Conservation (phyloP, 768 basidiomycete species). For the Psilocybe sp. region DNA sequence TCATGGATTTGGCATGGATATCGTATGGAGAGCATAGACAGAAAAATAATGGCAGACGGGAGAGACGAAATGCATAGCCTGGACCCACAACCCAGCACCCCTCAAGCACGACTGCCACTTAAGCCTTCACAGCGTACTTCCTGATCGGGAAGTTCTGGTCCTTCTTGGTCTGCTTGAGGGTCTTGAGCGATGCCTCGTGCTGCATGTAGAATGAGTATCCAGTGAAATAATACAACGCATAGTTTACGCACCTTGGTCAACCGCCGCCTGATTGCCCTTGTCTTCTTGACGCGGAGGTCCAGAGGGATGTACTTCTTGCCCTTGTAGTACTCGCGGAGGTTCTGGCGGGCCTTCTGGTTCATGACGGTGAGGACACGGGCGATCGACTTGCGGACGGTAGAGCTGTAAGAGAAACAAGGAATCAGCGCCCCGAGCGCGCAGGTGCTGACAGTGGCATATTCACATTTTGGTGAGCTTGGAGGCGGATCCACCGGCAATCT, state of each 20-base stretch:
- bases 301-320: constrained; percentile 94
- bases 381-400: constrained; percentile 96
- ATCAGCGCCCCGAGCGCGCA: background rate
- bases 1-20: constrained; percentile 15
- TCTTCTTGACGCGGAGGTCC: constrained; percentile 97
- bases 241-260: constrained; percentile 71
- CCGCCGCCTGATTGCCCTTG: constrained; percentile 94
- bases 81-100: constrained; percentile 16
- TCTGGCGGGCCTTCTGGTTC: constrained; percentile 97
- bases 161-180: constrained; percentile 92
- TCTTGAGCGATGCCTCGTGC: constrained; percentile 85
- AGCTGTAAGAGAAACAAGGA: constrained; percentile 45
- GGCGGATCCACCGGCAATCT: constrained; percentile 93
- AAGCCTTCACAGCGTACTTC: constrained; percentile 96
- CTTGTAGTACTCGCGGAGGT: constrained; percentile 98
- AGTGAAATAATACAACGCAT: background rate
- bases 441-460: constrained; percentile 25
- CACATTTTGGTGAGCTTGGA: constrained; percentile 98
- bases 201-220: constrained; percentile 25
- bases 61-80: constrained; percentile 22
- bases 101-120: constrained; percentile 24
- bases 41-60: constrained; percentile 20
- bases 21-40: constrained; percentile 19
- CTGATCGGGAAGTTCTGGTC: constrained; percentile 89
- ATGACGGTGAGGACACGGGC: constrained; percentile 97